phyloP scores from a whole-genome alignment of 495 filamentous ascomycete genomes.

The Aspergillus sclerotiicarbonarius region DNA sequence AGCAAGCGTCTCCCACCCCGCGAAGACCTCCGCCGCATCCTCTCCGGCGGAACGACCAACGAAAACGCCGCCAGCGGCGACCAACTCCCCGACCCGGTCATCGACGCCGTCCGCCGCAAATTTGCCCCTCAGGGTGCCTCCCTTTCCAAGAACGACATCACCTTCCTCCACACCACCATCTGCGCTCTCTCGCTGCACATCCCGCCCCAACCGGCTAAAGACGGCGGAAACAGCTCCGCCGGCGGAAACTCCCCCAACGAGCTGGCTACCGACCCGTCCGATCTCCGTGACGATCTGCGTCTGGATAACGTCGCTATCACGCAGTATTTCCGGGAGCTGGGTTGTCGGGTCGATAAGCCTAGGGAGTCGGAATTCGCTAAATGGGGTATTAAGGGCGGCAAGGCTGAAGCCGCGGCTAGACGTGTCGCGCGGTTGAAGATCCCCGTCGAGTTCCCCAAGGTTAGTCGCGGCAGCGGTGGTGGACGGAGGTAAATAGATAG shows the following conservation, averaged over 20 bases:
- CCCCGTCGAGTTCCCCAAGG: slow-evolving; percentile 80
- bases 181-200: slow-evolving; percentile 62
- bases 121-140: slow-evolving; percentile 59
- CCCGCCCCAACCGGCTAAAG: slow-evolving; percentile 37
- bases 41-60: slow-evolving; percentile 28
- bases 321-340: slow-evolving; percentile 79
- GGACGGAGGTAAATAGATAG: slow-evolving; percentile 7
- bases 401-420: slow-evolving; percentile 58
- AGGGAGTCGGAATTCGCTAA: slow-evolving; percentile 43
- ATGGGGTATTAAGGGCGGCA: slow-evolving; percentile 50
- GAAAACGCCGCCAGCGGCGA: slow-evolving; percentile 11
- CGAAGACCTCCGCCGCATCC: slow-evolving; percentile 39
- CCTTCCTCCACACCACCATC: slow-evolving; percentile 65
- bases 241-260: slow-evolving; percentile 64
- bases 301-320: slow-evolving; percentile 61
- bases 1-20: slow-evolving; percentile 43
- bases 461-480: slow-evolving; percentile 44
- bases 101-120: slow-evolving; percentile 65
- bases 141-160: slow-evolving; percentile 61
- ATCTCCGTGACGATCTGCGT: slow-evolving; percentile 75
- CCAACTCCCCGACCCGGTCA: slow-evolving; percentile 55
- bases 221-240: slow-evolving; percentile 44
- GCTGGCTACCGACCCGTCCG: slow-evolving; percentile 70
- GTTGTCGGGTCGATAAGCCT: slow-evolving; percentile 54
- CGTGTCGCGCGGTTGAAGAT: slow-evolving; percentile 68